phyloP scores from a whole-genome alignment of 2,329 filamentous ascomycete species.

The Aphanocladium album region DNA sequence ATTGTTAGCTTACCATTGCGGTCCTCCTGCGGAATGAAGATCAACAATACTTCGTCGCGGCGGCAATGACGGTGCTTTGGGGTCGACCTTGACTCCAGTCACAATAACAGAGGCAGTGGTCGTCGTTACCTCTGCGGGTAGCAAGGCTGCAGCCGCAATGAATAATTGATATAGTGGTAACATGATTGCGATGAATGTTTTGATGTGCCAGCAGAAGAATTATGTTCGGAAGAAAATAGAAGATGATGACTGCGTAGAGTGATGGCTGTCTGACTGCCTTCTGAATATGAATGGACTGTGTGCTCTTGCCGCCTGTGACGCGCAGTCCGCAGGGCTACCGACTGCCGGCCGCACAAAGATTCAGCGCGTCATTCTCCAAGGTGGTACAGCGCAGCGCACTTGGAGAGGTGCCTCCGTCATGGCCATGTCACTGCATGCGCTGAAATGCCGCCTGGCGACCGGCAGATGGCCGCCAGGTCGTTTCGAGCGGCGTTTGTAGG shows the following conservation, averaged over 20 bases:
- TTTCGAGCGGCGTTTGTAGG: not conserved
- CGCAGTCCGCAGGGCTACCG: not conserved
- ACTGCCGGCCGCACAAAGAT: not conserved
- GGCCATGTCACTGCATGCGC: not conserved
- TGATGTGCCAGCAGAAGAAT: not conserved
- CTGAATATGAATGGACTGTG: not conserved
- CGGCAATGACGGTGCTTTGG: constrained; percentile 36
- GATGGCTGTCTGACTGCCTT: not conserved
- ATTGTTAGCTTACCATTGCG: constrained; percentile 35
- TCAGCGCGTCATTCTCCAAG: not conserved
- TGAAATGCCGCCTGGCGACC: not conserved
- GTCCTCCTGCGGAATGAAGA: constrained; percentile 35
- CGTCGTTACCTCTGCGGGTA: not conserved
- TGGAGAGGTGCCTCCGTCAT: not conserved
- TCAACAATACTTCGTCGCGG: constrained; percentile 43
- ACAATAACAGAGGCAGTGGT: constrained; percentile 20
- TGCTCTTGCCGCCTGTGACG: constrained; percentile 7
- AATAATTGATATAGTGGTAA: constrained; percentile 6
- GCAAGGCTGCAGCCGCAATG: not conserved
- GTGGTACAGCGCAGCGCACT: not conserved
- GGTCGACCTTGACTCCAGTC: constrained; percentile 34
- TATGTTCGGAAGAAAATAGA: not conserved
- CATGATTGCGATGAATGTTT: constrained; percentile 1
- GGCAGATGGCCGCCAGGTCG: not conserved
- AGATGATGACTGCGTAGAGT: not conserved